These are phyloP conservation scores for Metarhizium anisopliae DNA, from an alignment of 2,329 filamentous ascomycete species.

Conservation along the genomic window DNA sequence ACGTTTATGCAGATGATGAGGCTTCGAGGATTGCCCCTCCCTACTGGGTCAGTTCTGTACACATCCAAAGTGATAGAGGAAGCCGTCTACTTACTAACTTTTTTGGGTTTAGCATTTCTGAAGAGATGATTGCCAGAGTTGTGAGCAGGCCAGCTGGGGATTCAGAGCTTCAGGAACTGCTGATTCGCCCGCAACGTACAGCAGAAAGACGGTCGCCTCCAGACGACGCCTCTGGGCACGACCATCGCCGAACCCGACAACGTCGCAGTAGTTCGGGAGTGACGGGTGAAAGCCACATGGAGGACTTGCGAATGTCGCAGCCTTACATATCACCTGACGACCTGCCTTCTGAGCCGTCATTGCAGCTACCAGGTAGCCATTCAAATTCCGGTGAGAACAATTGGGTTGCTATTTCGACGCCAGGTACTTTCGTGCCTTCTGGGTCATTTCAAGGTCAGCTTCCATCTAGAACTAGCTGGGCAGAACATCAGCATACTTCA, in stretches of 20 bases:
- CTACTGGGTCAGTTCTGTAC: constrained; percentile 12
- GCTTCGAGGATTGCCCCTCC: constrained; percentile 13
- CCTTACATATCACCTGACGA: background rate
- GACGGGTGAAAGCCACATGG: background rate
- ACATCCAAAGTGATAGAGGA: background rate
- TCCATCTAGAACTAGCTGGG: background rate
- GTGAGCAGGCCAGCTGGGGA: constrained; percentile 8
- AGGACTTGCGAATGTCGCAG: background rate
- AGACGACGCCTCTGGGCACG: constrained; percentile 15
- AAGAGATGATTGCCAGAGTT: constrained; percentile 14
- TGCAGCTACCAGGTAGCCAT: background rate
- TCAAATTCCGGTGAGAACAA: background rate
- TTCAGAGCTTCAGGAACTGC: constrained; percentile 8
- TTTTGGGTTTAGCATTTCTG: constrained; percentile 5
- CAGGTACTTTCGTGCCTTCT: background rate
- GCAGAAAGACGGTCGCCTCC: constrained; percentile 19
- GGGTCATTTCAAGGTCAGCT: background rate
- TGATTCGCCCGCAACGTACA: constrained; percentile 8
- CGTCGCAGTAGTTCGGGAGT: constrained; percentile 12
- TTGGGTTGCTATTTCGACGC: background rate
- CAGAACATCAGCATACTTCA: background rate
- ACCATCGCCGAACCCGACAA: constrained; percentile 20
- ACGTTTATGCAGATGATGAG: constrained; percentile 24
- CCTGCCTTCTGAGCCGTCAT: background rate
- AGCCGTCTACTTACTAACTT: background rate